Conservation (phyloP, 805 yeast species). For the Priceomyces carsonii region DNA sequence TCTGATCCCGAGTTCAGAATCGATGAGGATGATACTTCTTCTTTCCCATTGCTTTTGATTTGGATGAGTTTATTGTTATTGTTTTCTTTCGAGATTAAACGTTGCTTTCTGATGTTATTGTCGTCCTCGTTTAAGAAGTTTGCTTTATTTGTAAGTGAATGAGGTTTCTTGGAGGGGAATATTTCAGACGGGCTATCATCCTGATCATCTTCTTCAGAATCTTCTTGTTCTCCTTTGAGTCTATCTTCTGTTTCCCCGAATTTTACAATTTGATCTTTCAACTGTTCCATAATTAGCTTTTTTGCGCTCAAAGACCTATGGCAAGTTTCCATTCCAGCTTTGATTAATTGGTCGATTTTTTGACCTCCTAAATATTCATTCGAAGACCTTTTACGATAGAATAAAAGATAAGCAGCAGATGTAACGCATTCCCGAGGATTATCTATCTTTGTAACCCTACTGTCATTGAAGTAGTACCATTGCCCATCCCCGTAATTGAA, state of each 20-base stretch:
- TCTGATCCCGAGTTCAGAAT: conserved; percentile 6
- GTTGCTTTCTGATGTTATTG: conserved; percentile 24
- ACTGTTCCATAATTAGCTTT: conserved; percentile 12
- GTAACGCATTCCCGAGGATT: conserved; percentile 62
- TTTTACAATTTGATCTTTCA: conserved; percentile 16
- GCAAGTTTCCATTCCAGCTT: conserved; percentile 35
- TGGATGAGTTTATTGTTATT: conserved; percentile 23
- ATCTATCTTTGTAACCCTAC: conserved; percentile 60
- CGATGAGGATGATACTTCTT: conserved; percentile 23
- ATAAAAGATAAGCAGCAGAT: conserved; percentile 83
- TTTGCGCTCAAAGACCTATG: conserved; percentile 12
- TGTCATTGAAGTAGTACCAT: conserved; percentile 93
- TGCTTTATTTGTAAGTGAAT: conserved; percentile 8
- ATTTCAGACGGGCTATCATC: conserved; percentile 5
- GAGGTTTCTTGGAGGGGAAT: conserved; percentile 7
- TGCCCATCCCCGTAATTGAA: conserved; percentile 71
- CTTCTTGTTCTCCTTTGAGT: conserved; percentile 5
- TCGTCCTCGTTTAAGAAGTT: conserved; percentile 12
- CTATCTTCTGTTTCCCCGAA: conserved; percentile 5
- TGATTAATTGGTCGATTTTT: conserved; percentile 39
- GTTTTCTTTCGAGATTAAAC: conserved; percentile 24
- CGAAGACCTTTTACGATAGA: conserved; percentile 62
- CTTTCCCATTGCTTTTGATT: conserved; percentile 22
- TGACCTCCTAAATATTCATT: conserved; percentile 48
- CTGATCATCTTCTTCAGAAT: conserved; percentile 6